phyloP scores from a whole-genome alignment of 2,329 filamentous ascomycete genomes.

The Fusarium liriodendri region DNA sequence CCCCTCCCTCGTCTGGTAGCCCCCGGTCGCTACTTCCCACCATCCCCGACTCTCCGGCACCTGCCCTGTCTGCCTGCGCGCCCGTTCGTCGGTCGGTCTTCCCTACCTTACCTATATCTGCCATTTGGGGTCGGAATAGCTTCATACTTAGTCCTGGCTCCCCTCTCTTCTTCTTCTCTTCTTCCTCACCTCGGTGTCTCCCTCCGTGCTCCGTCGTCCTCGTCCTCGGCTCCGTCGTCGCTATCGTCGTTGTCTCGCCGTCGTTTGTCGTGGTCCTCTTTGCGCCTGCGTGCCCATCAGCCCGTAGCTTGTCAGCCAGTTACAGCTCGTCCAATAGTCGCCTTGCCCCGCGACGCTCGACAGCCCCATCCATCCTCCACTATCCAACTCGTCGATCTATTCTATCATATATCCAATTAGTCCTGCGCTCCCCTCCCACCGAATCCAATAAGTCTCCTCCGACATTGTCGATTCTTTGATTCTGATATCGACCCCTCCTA shows the following conservation, averaged over 20 bases:
- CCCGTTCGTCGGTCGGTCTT: constrained; percentile 34
- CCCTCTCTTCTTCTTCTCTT: constrained; percentile 18
- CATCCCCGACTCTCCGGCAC: constrained; percentile 34
- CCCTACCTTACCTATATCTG: constrained; percentile 42
- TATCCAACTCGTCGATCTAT: constrained; percentile 18
- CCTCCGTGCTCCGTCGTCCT: constrained; percentile 15
- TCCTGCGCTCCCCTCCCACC: constrained; percentile 8
- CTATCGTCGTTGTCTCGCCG: constrained; percentile 20
- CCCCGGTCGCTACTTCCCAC: constrained; percentile 39
- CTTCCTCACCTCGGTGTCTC: constrained; percentile 22
- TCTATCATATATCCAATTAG: constrained; percentile 29
- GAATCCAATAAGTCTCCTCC: constrained; percentile 6
- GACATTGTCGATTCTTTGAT: constrained; percentile 13
- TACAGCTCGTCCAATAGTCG: constrained; percentile 29
- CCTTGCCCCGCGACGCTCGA: constrained; percentile 31
- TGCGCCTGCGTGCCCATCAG: constrained; percentile 20
- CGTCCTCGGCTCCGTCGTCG: constrained; percentile 11
- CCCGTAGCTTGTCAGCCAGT: constrained; percentile 28
- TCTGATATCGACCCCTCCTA: constrained; percentile 21
- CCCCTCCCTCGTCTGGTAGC: constrained; percentile 17
- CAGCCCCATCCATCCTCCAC: constrained; percentile 21
- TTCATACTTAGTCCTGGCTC: constrained; percentile 37
- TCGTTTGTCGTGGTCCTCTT: constrained; percentile 14
- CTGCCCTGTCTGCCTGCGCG: constrained; percentile 11
- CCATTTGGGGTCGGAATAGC: constrained; percentile 44